These are phyloP conservation scores for Calocera cornea DNA, from an alignment of 768 basidiomycete genomes.

Conservation along the genomic window DNA sequence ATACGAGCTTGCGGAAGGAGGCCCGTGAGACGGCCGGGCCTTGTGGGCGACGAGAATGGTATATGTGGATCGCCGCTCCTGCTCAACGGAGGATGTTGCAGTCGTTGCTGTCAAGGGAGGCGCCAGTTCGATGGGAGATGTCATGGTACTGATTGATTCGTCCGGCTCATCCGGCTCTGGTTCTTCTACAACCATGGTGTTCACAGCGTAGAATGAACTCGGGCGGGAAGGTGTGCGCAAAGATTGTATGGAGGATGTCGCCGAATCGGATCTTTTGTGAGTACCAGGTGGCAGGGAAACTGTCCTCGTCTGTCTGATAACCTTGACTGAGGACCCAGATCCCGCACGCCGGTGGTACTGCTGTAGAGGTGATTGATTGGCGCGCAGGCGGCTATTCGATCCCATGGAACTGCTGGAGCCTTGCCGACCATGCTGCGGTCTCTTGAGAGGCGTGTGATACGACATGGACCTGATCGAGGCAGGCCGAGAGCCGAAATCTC, in stretches of 20 bases:
- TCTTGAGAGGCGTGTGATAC: constrained; percentile 22
- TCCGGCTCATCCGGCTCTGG: constrained; percentile 30
- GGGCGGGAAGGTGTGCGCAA: constrained; percentile 55
- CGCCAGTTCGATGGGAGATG: constrained; percentile 37
- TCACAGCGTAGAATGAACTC: constrained; percentile 57
- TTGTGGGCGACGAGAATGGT: constrained; percentile 73
- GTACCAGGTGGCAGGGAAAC: constrained; percentile 29
- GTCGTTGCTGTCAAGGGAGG: constrained; percentile 35
- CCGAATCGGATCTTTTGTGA: constrained; percentile 63
- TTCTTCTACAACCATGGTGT: constrained; percentile 33
- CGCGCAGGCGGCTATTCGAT: constrained; percentile 32
- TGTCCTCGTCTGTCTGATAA: constrained; percentile 50
- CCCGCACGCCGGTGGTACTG: constrained; percentile 63
- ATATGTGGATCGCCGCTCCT: constrained; percentile 7
- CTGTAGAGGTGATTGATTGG: constrained; percentile 68
- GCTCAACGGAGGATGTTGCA: constrained; percentile 23
- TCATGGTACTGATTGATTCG: constrained; percentile 21
- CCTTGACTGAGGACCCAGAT: constrained; percentile 71
- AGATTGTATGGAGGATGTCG: constrained; percentile 65
- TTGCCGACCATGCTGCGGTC: constrained; percentile 44
- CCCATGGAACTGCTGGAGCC: constrained; percentile 67
- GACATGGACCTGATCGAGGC: constrained; percentile 60
- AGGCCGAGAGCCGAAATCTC: constrained; percentile 58
- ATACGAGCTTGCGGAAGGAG: constrained; percentile 25
- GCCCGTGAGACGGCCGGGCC: constrained; percentile 46